These are phyloP conservation scores for Amaranthus palmeri DNA, from an alignment of 148 eudicot genomes.

Conservation along the genomic window DNA sequence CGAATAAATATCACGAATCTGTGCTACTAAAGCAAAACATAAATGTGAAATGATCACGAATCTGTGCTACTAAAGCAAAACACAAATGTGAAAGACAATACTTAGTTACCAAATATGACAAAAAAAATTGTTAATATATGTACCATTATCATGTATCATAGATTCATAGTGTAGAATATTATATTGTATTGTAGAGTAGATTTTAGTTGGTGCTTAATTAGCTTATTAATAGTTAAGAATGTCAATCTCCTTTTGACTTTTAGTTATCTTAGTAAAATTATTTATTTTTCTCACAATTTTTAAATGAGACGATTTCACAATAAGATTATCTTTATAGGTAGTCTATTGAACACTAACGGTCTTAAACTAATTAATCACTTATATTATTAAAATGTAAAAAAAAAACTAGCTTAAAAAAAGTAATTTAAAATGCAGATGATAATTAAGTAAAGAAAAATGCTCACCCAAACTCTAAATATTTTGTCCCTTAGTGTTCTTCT, in stretches of 20 bases:
- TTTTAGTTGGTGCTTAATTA: background rate
- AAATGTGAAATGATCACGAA: background rate
- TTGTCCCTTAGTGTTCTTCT: no score
- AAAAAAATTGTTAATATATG: background rate
- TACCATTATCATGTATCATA: background rate
- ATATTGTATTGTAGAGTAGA: background rate
- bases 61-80: no score
- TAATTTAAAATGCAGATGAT: background rate
- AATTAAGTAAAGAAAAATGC: no score
- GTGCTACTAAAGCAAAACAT: no score
- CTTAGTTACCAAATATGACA: background rate
- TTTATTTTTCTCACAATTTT: no score
- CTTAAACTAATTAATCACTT: no score
- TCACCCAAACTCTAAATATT: no score
- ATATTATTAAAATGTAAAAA: no score
- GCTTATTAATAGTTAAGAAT: background rate
- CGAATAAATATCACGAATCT: no score
- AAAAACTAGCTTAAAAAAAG: background rate
- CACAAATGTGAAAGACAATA: background rate
- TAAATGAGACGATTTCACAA: no score
- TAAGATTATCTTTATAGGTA: background rate
- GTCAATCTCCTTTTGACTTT: constrained; percentile 4
- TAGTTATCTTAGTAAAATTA: background rate
- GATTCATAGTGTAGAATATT: background rate
- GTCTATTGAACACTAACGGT: no score